A percentile compares a stretch with the other conserved stretches of the same genome.
These are phyloP conservation scores for Saitoella complicata DNA, from an alignment of 805 yeast species.

Conservation along the genomic window DNA sequence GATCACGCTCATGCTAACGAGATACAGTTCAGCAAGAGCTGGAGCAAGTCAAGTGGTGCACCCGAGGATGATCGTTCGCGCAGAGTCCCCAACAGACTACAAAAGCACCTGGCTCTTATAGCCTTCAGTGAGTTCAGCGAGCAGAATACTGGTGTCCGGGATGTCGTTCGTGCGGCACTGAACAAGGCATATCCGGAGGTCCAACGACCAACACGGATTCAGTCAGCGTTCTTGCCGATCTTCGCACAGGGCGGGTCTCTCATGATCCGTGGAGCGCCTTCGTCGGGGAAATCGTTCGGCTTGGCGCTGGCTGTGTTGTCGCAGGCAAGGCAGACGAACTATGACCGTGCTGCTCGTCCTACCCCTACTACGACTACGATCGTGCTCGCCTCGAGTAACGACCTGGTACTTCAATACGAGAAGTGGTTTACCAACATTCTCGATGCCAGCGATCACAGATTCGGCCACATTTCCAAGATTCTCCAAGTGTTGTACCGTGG, in stretches of 20 bases:
- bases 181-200: conserved; percentile 2
- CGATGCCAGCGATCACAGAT: conserved; percentile 6
- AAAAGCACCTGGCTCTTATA: not conserved
- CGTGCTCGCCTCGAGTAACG: conserved; percentile 21
- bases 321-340: conserved; percentile 2
- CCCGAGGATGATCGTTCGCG: too few relatives aligned
- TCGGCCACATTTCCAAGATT: conserved; percentile 6
- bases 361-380: conserved; percentile 14
- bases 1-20: too few relatives aligned
- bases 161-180: conserved; percentile 5
- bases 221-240: conserved; percentile 5
- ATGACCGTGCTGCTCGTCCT: not conserved
- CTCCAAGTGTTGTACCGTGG: conserved; percentile 19
- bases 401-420: conserved; percentile 21
- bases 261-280: conserved; percentile 18
- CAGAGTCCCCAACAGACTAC: too few relatives aligned
- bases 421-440: conserved; percentile 8
- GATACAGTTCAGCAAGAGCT: too few relatives aligned
- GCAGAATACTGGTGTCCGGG: conserved; percentile 6
- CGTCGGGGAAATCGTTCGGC: conserved; percentile 23
- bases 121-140: not conserved
- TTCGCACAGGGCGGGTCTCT: conserved; percentile 12
- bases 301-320: conserved; percentile 16
- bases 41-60: too few relatives aligned
- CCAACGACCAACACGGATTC: conserved; percentile 6